Evolutionary conservation across 2,329 filamentous ascomycete species (phyloP).

Genomic region (Diaporthe caulivora): DNA sequence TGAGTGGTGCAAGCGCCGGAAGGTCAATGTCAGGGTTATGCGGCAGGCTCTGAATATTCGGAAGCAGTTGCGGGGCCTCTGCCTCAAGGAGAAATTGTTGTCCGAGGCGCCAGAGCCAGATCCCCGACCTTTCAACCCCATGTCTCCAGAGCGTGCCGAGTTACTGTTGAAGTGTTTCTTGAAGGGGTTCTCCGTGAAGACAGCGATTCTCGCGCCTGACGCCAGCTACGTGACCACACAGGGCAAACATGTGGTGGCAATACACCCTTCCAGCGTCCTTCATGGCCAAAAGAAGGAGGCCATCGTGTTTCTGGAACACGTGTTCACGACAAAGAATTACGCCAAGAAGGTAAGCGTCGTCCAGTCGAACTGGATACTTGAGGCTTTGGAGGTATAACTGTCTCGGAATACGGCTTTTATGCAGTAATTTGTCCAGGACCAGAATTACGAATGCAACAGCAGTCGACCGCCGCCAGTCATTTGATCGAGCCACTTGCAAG

Average conservation of each 20-base stretch:
- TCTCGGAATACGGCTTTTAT: too few species aligned
- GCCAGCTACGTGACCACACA: constrained; percentile 71
- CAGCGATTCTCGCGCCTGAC: constrained; percentile 71
- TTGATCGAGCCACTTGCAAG: too few species aligned
- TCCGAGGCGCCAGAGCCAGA: constrained; percentile 60
- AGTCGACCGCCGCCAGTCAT: too few species aligned
- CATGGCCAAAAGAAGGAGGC: constrained; percentile 74
- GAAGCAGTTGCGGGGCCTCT: constrained; percentile 70
- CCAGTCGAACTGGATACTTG: constrained; percentile 70
- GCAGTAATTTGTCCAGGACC: too few species aligned
- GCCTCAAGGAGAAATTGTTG: constrained; percentile 64
- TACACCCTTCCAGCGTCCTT: constrained; percentile 73
- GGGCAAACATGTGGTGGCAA: constrained; percentile 70
- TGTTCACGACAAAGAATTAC: constrained; percentile 76
- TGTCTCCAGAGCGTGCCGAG: constrained; percentile 66
- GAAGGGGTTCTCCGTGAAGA: constrained; percentile 70
- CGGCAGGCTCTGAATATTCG: constrained; percentile 72
- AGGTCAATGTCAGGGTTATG: constrained; percentile 72
- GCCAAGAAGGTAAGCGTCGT: constrained; percentile 75
- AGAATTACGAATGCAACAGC: too few species aligned
- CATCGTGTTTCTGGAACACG: constrained; percentile 77
- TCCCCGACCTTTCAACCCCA: constrained; percentile 67
- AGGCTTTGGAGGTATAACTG: constrained; percentile 50
- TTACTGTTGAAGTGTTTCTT: constrained; percentile 72
- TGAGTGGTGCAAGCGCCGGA: constrained; percentile 69